Conservation (phyloP, 2,329 filamentous ascomycete genomes). For the Fusarium hostae region DNA sequence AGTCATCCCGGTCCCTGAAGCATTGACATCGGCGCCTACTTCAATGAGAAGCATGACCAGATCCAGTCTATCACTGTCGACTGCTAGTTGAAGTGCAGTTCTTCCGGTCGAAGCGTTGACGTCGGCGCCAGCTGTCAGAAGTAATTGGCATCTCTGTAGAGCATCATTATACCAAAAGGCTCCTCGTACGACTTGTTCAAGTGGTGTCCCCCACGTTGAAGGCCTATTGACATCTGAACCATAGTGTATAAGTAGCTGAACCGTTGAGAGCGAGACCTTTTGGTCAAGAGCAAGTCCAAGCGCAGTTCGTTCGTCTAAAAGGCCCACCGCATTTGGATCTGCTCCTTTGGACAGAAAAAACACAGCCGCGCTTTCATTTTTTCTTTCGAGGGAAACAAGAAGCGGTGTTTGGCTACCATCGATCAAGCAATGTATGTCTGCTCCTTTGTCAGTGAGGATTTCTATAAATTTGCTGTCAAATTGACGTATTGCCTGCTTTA, state of each 20-base stretch:
- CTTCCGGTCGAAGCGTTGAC: neutral
- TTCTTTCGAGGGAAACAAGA: fast-evolving
- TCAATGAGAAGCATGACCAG: fast-evolving
- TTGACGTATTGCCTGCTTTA: neutral
- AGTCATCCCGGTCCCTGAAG: fast-evolving
- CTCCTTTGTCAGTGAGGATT: neutral
- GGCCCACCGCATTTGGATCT: constrained; percentile 18
- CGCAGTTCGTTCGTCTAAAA: fast-evolving
- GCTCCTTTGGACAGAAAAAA: neutral
- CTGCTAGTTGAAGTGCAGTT: constrained; percentile 27
- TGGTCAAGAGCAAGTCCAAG: fast-evolving
- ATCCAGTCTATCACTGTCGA: fast-evolving
- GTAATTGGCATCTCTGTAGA: neutral
- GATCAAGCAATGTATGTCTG: fast-evolving
- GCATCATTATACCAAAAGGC: fast-evolving
- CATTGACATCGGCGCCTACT: neutral
- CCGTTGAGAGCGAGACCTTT: fast-evolving
- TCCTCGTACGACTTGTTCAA: neutral
- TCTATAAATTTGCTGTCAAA: fast-evolving
- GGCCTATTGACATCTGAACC: fast-evolving
- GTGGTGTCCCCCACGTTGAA: fast-evolving
- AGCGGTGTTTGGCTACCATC: fast-evolving
- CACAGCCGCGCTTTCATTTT: fast-evolving
- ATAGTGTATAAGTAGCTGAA: fast-evolving
- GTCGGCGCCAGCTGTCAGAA: constrained; percentile 32